phyloP scores from a whole-genome alignment of 2,329 filamentous ascomycete genomes.

The Daldinia sp. region DNA sequence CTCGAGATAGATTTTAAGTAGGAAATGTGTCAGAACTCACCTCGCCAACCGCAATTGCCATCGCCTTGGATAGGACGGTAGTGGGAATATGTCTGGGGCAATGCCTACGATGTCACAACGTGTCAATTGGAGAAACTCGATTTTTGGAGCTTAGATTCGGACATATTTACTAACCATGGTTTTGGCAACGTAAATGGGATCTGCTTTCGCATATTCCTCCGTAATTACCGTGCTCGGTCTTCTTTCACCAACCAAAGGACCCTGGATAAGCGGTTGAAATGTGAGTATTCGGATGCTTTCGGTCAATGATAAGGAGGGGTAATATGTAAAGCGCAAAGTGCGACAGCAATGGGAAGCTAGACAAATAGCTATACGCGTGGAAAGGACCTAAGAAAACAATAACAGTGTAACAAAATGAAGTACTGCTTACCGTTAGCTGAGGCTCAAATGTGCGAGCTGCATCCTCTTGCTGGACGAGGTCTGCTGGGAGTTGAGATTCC shows the following conservation, averaged over 20 bases:
- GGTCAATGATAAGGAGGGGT: constrained; percentile 7
- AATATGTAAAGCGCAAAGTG: constrained; percentile 19
- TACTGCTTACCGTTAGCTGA: constrained; percentile 63
- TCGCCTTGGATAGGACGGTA: constrained; percentile 91
- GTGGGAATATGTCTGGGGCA: constrained; percentile 86
- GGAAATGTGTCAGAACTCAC: constrained; percentile 65
- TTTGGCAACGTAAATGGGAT: constrained; percentile 86
- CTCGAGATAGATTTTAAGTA: constrained; percentile 25
- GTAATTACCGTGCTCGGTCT: constrained; percentile 82
- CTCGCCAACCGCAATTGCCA: constrained; percentile 98
- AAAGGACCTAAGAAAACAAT: neutral
- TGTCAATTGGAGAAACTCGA: constrained; percentile 40
- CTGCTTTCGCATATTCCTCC: constrained; percentile 88
- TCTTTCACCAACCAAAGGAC: constrained; percentile 83
- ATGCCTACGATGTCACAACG: constrained; percentile 64
- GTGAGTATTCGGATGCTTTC: constrained; percentile 32
- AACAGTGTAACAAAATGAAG: constrained; percentile 1
- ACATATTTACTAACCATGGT: constrained; percentile 74
- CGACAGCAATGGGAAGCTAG: constrained; percentile 11
- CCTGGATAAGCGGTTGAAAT: constrained; percentile 65
- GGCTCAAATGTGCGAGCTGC: constrained; percentile 71
- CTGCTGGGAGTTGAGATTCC: constrained; percentile 55
- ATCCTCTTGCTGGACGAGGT: constrained; percentile 70
- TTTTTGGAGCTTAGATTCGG: constrained; percentile 13
- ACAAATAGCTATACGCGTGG: constrained; percentile 16